Percentiles rank a stretch among this genome's conserved stretches.
phyloP scores from a whole-genome alignment of 306 rosid species.

The Elaeagnus macrophylla region DNA sequence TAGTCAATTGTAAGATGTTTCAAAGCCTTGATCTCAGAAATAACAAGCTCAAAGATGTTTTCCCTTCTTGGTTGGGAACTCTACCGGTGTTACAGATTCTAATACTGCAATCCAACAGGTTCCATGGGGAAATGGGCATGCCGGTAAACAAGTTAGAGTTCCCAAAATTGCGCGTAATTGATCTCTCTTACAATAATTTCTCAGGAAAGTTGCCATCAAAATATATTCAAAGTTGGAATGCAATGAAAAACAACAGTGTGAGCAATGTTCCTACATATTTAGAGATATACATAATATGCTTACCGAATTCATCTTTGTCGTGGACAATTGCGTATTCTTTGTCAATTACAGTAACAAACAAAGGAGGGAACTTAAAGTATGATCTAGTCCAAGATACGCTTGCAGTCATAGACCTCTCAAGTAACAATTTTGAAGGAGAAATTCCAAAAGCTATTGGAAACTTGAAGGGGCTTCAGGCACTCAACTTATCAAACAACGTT shows the following conservation, averaged over 20 bases:
- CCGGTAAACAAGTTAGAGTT: too few species aligned
- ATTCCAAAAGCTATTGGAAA: not conserved
- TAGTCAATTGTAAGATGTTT: too few species aligned
- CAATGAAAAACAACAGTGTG: too few species aligned
- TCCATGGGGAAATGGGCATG: conserved; percentile 19
- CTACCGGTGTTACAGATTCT: conserved; percentile 16
- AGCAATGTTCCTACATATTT: not conserved
- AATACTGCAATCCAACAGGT: conserved; percentile 10
- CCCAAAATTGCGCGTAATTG: conserved; percentile 9
- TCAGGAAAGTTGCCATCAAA: conserved; percentile 12
- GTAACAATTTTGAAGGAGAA: not conserved
- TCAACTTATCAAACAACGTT: not conserved
- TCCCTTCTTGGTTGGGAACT: conserved; percentile 38
- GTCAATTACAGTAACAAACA: not conserved
- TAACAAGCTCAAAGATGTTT: too few species aligned
- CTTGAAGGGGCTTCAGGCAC: not conserved
- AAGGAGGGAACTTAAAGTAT: not conserved
- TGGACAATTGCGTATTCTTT: not conserved
- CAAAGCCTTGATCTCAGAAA: too few species aligned
- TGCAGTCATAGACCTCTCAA: not conserved
- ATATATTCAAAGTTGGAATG: conserved; percentile 9
- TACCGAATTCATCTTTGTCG: not conserved
- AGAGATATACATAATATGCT: not conserved
- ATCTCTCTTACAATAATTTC: conserved; percentile 18
- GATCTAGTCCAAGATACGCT: not conserved